Percentiles rank a stretch among this genome's conserved stretches.
Evolutionary conservation across 2,329 filamentous ascomycete genomes (phyloP).

Genomic region (Trichoderma lentiforme): DNA sequence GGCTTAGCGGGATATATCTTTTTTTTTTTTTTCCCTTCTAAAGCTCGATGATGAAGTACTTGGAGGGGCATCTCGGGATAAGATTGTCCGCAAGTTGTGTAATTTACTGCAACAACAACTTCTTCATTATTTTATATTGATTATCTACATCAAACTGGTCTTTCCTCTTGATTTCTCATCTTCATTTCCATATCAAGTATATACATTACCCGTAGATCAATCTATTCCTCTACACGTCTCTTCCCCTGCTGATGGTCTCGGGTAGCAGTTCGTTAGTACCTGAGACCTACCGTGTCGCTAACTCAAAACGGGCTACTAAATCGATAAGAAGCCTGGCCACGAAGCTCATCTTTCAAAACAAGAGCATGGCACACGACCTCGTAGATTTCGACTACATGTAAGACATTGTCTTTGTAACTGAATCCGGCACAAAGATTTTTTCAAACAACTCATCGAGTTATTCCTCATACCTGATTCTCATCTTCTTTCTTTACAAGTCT

Average conservation of each 20-base stretch:
- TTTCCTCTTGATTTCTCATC: background rate
- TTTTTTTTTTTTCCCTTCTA: background rate
- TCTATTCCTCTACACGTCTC: accelerated
- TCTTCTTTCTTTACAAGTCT: too few relatives aligned
- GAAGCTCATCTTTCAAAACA: background rate
- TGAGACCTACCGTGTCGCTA: background rate
- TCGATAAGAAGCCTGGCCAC: background rate
- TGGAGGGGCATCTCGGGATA: background rate
- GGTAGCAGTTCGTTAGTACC: background rate
- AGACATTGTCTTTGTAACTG: background rate
- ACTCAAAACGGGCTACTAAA: background rate
- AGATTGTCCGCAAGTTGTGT: background rate
- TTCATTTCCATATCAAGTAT: background rate
- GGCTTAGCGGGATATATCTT: background rate
- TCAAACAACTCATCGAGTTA: too few relatives aligned
- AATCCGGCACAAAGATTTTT: background rate
- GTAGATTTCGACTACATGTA: background rate
- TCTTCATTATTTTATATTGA: background rate
- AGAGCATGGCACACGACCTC: background rate
- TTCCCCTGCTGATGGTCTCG: background rate
- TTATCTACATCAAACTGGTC: background rate
- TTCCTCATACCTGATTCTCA: background rate
- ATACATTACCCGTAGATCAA: background rate
- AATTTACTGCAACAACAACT: background rate
- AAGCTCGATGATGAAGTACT: background rate